Percentiles rank a stretch among this genome's conserved stretches.
phyloP scores from a whole-genome alignment of 176 grass and related monocot species.

The Hordeum vulgare region MorexV3_pseudomolecules_assembly NC_058519.1:148397389-148397888 shows the following conservation, averaged over 20 bases:
- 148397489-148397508: neutral
- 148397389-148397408: constrained; percentile 30
- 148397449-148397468: constrained; percentile 27
- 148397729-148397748: constrained; percentile 38
- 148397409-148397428: neutral
- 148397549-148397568: constrained; percentile 30
- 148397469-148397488: neutral
- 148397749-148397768: constrained; percentile 32
- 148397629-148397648: constrained; percentile 42
- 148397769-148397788: constrained; percentile 36
- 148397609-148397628: constrained; percentile 40
- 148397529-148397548: constrained; percentile 11
- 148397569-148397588: constrained; percentile 32
- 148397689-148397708: neutral
- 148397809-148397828: neutral
- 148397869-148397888: neutral
- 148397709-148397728: constrained; percentile 33
- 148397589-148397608: neutral
- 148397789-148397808: constrained; percentile 17
- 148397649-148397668: neutral
- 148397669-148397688: constrained; percentile 3
- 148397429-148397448: constrained; percentile 40
- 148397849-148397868: neutral
- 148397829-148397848: neutral
- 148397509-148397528: neutral